phyloP scores from a whole-genome alignment of 2,329 filamentous ascomycete species.

The Claviceps digitariae region DNA sequence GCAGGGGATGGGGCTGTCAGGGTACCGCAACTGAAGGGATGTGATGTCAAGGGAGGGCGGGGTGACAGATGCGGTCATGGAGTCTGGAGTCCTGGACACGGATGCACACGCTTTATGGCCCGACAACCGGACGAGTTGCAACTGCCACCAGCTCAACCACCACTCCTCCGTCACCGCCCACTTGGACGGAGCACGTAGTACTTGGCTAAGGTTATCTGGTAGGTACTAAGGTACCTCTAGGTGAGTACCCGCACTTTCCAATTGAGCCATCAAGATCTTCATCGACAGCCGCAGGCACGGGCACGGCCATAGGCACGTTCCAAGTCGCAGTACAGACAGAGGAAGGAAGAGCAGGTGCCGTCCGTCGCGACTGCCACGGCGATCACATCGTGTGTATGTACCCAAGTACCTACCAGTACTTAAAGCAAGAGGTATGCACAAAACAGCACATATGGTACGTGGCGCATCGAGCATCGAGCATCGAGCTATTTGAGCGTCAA shows the following conservation, averaged over 20 bases:
- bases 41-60: background rate
- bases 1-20: too few relatives aligned
- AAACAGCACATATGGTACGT: too few relatives aligned
- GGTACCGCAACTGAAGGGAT: too few relatives aligned
- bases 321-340: background rate
- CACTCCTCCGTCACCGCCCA: background rate
- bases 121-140: background rate
- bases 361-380: background rate
- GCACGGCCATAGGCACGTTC: background rate
- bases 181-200: background rate
- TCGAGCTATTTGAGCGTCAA: too few relatives aligned
- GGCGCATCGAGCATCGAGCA: too few relatives aligned
- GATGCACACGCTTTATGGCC: background rate
- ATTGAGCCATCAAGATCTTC: too few relatives aligned
- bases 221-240: too few relatives aligned
- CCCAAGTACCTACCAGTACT: too few relatives aligned
- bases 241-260: too few relatives aligned
- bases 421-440: too few relatives aligned
- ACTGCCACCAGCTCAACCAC: background rate
- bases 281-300: background rate
- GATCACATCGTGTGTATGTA: background rate
- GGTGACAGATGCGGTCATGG: background rate
- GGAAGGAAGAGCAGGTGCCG: background rate
- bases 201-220: too few relatives aligned
- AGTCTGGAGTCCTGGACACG: background rate